Evolutionary conservation across 257 asterid species (phyloP).

Genomic region (Solanum tacnaense): DNA sequence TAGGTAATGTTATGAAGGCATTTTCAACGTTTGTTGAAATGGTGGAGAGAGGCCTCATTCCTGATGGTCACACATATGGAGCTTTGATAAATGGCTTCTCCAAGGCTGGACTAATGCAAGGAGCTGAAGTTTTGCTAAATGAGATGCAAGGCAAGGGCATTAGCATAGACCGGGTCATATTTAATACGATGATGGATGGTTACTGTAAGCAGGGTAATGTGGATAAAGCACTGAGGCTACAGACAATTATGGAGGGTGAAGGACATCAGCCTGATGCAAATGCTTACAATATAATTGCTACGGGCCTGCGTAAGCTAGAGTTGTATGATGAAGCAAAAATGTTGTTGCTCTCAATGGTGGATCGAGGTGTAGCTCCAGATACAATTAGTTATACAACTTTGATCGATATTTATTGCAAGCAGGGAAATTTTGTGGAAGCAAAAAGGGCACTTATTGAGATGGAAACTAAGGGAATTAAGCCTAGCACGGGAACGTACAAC

Average conservation of each 20-base stretch:
- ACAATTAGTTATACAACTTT: slow-evolving; percentile 22
- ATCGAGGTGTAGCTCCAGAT: slow-evolving; percentile 41
- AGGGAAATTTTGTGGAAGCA: slow-evolving; percentile 63
- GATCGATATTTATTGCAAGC: slow-evolving; percentile 59
- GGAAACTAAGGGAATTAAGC: slow-evolving; percentile 19
- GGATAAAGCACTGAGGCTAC: slow-evolving; percentile 48
- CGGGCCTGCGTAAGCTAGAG: slow-evolving; percentile 43
- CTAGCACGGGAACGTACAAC: slow-evolving; percentile 12
- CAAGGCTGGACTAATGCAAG: slow-evolving; percentile 55
- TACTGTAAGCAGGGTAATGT: slow-evolving; percentile 70
- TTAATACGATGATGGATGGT: slow-evolving; percentile 70
- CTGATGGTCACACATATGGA: slow-evolving; percentile 57
- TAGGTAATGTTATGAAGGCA: slow-evolving; percentile 42
- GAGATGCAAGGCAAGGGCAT: slow-evolving; percentile 76
- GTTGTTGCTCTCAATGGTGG: slow-evolving; percentile 48
- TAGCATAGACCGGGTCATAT: slow-evolving; percentile 42
- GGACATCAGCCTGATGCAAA: slow-evolving; percentile 61
- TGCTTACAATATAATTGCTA: slow-evolving; percentile 48
- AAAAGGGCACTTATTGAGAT: slow-evolving; percentile 9
- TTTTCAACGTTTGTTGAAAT: slow-evolving; percentile 51
- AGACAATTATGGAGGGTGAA: slow-evolving; percentile 50
- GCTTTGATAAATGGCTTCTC: slow-evolving; percentile 60
- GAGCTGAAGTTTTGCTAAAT: slow-evolving; percentile 38
- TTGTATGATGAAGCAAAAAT: slow-evolving; percentile 52
- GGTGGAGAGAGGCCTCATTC: slow-evolving; percentile 45